These are phyloP conservation scores for Saccharomyces hybrid DNA, from an alignment of 1,139 yeast species.

Conservation along the genomic window DNA sequence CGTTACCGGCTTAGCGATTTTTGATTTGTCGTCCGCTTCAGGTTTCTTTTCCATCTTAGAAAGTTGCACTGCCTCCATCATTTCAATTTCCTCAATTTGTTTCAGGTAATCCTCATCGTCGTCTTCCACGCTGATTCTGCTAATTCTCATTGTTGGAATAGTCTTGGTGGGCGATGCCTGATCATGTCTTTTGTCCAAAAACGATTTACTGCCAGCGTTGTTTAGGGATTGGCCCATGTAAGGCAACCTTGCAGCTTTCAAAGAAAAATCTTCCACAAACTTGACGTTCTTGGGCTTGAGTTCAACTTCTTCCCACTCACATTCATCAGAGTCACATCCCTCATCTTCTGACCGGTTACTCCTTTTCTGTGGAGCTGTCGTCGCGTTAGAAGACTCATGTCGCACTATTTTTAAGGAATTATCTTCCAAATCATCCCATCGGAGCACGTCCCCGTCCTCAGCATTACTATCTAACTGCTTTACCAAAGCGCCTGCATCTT, in stretches of 20 bases:
- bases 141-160: conserved; percentile 3
- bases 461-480: conserved; percentile 15
- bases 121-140: conserved; percentile 1
- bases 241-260: conserved; percentile 35
- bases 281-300: conserved; percentile 25
- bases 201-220: conserved; percentile 26
- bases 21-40: neutral
- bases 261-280: conserved; percentile 30
- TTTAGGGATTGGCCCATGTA: conserved; percentile 13
- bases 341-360: conserved; percentile 17
- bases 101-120: conserved; percentile 14
- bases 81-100: conserved; percentile 33
- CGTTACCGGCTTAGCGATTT: neutral
- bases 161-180: conserved; percentile 17
- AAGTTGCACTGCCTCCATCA: conserved; percentile 31
- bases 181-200: conserved; percentile 24
- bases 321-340: conserved; percentile 37
- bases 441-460: conserved; percentile 18
- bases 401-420: neutral
- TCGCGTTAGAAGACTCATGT: neutral
- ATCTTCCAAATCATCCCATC: neutral
- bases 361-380: neutral
- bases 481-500: conserved; percentile 5
- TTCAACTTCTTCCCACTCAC: conserved; percentile 60
- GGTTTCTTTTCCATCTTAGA: neutral